Conservation (phyloP, 2,329 filamentous ascomycete genomes). For the Cytospora paraplurivora region DNA sequence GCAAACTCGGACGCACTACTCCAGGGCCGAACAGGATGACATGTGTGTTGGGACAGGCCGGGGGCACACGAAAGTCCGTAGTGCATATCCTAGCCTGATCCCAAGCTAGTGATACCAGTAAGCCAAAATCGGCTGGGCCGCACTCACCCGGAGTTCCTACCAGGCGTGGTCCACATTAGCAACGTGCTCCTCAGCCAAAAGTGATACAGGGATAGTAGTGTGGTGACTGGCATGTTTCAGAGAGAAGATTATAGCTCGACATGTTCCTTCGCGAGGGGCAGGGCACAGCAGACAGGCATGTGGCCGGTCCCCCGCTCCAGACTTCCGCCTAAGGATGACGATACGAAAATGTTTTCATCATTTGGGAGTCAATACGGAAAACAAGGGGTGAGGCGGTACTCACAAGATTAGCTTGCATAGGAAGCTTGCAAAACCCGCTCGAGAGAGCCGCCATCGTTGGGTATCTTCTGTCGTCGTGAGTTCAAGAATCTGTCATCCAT, state of each 20-base stretch:
- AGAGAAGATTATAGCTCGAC: constrained; percentile 55
- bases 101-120: background rate
- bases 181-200: background rate
- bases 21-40: background rate
- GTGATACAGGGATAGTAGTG: background rate
- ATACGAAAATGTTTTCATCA: constrained; percentile 84
- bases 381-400: constrained; percentile 18
- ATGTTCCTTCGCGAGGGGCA: constrained; percentile 37
- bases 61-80: background rate
- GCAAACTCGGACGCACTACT: background rate
- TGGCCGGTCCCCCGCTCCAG: constrained; percentile 38
- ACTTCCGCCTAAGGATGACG: constrained; percentile 96
- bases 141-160: background rate
- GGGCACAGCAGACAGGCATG: constrained; percentile 35
- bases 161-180: background rate
- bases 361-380: constrained; percentile 38
- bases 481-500: constrained; percentile 34
- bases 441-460: background rate
- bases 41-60: background rate
- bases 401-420: background rate
- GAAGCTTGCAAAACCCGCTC: background rate
- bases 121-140: background rate
- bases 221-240: constrained; percentile 39
- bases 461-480: constrained; percentile 3
- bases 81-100: background rate